Percentiles rank a stretch among this genome's conserved stretches.
These are phyloP conservation scores for Phylloporus scabripes DNA, from an alignment of 768 basidiomycete species.

Conservation along the genomic window DNA sequence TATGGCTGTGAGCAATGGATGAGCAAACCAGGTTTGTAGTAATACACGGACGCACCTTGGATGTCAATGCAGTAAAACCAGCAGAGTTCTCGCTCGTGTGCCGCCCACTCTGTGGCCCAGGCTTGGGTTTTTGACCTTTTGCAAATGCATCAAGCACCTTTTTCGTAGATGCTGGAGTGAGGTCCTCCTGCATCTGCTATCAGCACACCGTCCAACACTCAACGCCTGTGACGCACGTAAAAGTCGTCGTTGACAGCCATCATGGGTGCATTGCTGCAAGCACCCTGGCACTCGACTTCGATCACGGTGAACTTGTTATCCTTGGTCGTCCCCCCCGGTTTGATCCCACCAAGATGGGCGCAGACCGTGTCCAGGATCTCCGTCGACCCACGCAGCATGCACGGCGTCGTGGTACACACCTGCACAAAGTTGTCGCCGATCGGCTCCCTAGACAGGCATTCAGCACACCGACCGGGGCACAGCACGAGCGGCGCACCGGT, in stretches of 20 bases:
- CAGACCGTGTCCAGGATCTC: conserved; percentile 84
- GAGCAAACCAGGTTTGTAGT: not conserved
- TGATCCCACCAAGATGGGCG: conserved; percentile 74
- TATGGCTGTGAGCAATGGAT: conserved; percentile 58
- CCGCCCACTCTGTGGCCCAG: conserved; percentile 89
- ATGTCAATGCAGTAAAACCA: conserved; percentile 73
- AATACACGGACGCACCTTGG: conserved; percentile 47
- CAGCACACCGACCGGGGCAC: not conserved
- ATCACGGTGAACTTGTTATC: conserved; percentile 97
- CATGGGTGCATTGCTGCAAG: conserved; percentile 98
- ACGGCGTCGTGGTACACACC: conserved; percentile 98
- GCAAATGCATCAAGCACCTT: conserved; percentile 75
- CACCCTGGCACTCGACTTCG: conserved; percentile 98
- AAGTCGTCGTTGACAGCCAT: conserved; percentile 94
- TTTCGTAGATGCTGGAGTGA: conserved; percentile 71
- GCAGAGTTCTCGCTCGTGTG: conserved; percentile 91
- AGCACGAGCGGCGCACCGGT: conserved; percentile 55
- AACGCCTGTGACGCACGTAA: conserved; percentile 55
- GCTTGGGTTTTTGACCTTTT: conserved; percentile 80
- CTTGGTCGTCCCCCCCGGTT: conserved; percentile 87
- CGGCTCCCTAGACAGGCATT: conserved; percentile 59
- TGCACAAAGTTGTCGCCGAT: conserved; percentile 93
- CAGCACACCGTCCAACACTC: conserved; percentile 2
- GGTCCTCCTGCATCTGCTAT: conserved; percentile 59
- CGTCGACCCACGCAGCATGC: conserved; percentile 90